Percentiles rank a stretch among this genome's conserved stretches.
phyloP scores from a whole-genome alignment of 2,329 filamentous ascomycete species.

The Ophiocordyceps unilateralis region DNA sequence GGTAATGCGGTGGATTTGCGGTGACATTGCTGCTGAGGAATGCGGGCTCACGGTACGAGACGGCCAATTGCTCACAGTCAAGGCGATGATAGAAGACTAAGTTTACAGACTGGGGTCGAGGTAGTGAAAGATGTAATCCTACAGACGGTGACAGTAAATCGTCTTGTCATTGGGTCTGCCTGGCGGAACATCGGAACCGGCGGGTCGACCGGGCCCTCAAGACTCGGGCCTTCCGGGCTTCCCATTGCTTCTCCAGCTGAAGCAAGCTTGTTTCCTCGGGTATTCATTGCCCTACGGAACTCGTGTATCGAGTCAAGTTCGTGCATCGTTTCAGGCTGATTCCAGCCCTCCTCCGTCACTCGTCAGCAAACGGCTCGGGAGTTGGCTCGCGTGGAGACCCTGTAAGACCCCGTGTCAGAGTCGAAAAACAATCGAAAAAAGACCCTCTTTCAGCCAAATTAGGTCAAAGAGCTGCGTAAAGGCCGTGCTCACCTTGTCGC shows the following conservation, averaged over 20 bases:
- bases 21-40: neutral
- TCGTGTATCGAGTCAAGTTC: too few relatives aligned
- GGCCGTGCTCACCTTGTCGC: neutral
- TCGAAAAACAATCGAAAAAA: neutral
- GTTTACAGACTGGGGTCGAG: neutral
- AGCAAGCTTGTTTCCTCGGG: too few relatives aligned
- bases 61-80: neutral
- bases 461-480: neutral
- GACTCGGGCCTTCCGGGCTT: neutral
- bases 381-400: too few relatives aligned
- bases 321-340: neutral
- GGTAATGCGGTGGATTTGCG: constrained; percentile 14
- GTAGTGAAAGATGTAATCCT: neutral
- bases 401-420: neutral
- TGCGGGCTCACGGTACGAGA: neutral
- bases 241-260: too few relatives aligned
- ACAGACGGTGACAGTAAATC: neutral
- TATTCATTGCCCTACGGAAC: too few relatives aligned
- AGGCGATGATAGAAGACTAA: neutral
- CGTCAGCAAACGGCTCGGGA: neutral
- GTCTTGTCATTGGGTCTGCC: neutral
- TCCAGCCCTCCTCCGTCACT: neutral
- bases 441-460: neutral
- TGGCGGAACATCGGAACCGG: neutral
- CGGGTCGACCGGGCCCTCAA: neutral